phyloP scores from a whole-genome alignment of 2,329 filamentous ascomycete genomes.

The Colletotrichum sp. region DNA sequence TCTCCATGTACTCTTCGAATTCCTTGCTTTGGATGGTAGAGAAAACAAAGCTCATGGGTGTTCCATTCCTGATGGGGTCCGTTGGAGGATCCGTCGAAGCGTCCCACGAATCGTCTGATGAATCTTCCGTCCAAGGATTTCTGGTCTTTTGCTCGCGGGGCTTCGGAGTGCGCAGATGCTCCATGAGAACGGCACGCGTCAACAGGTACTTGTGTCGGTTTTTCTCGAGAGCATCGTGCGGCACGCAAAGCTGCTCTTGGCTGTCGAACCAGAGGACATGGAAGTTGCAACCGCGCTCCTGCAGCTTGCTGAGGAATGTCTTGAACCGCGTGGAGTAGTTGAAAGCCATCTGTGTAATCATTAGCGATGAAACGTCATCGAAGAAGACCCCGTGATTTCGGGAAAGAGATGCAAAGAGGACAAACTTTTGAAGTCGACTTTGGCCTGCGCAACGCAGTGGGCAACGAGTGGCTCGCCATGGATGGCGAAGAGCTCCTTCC shows the following conservation, averaged over 20 bases:
- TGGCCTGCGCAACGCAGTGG: slow-evolving; percentile 64
- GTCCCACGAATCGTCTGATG: not conserved
- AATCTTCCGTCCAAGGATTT: not conserved
- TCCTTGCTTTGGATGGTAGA: slow-evolving; percentile 24
- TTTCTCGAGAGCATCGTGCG: slow-evolving; percentile 37
- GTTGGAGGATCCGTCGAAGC: slow-evolving; percentile 30
- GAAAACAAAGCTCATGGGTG: slow-evolving; percentile 3
- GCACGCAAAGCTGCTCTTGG: slow-evolving; percentile 61
- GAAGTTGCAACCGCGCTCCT: slow-evolving; percentile 71
- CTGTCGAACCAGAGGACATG: slow-evolving; percentile 72
- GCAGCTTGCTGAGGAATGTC: slow-evolving; percentile 64
- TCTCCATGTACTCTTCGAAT: slow-evolving; percentile 61
- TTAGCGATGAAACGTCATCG: not conserved
- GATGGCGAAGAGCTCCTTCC: slow-evolving; percentile 74
- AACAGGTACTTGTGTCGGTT: slow-evolving; percentile 60
- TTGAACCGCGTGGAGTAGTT: slow-evolving; percentile 77
- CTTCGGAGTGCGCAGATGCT: slow-evolving; percentile 54
- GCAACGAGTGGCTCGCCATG: slow-evolving; percentile 76
- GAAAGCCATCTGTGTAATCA: slow-evolving; percentile 59
- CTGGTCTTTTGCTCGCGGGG: not conserved
- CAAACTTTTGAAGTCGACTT: slow-evolving; percentile 65
- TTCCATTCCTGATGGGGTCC: slow-evolving; percentile 50
- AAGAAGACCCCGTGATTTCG: rapidly evolving
- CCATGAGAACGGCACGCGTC: slow-evolving; percentile 66
- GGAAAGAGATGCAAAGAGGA: not conserved